Base-by-base conservation (phyloP, 2,329 filamentous ascomycete genomes). In the Pestalotiopsis sp. region DNA sequence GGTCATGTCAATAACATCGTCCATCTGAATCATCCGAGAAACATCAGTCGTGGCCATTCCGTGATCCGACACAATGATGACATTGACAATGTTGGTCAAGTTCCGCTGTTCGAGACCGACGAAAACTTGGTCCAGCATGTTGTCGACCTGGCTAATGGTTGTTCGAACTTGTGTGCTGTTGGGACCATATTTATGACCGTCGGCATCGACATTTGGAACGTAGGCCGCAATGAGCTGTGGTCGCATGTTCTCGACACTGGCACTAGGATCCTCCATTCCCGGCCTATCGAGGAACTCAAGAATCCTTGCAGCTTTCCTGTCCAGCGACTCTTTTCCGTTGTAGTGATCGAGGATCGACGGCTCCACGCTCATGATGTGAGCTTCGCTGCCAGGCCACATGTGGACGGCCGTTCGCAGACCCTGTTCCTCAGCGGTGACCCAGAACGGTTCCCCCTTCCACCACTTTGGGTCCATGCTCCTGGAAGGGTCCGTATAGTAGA, bases 311-410 rank as follows among this genome's bases (percentile, higher is more conserved):
- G 95, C 93, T 79, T 99, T 99, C 45, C 86, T 88, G 0, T 88
- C 79, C 1, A 99, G 85, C 39, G 84, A 78, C 81, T 98, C 95
- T 0, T 91, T 87, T 9, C 89, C 91, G 73, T 97, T 95, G 82
- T 88, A 99, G 74, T 90, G 91, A 81, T 98, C 96, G 63, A 98
- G 79, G 75, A 93, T 93, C 11, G 89, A 91, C 2, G 95, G 93
- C 71, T 95, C 90, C 20, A 91, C 84, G n/a, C 86, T 84, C 13
- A 89, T 85, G 70, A 97, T 92, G 78, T 94, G 91, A 5, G 95
- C 95, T 81, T 99, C 96, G 58, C 93, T 97, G 2, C 96, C 96
- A 1, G 96, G 96, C 96, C 96, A 99, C 96, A 99, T 99, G 79
- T 99, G 96, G 31, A 99, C 90, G 0, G 94, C 96, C 38, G 91